These are phyloP conservation scores for Debaryomyces sp. DNA, from an alignment of 1,139 yeast genomes.

Conservation along the genomic window DNA sequence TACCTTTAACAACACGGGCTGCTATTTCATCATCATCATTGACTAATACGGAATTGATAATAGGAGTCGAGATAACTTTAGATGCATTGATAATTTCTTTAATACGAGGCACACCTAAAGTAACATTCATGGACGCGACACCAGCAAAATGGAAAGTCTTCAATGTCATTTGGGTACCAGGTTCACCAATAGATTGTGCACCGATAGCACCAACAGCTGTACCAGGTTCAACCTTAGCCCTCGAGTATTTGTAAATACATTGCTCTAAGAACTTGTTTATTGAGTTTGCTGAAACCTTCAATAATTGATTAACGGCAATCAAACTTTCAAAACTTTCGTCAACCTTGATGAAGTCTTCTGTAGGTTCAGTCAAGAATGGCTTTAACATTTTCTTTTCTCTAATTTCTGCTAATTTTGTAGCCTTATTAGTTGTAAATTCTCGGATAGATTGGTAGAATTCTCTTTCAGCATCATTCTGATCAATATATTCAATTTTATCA, in stretches of 20 bases:
- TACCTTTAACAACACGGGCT: conserved; percentile 97
- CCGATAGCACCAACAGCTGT: conserved; percentile 99
- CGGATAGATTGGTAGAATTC: conserved; percentile 76
- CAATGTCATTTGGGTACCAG: conserved; percentile 98
- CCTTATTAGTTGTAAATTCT: conserved; percentile 60
- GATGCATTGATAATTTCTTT: conserved; percentile 98
- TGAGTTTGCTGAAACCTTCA: conserved; percentile 65
- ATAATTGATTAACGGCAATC: conserved; percentile 68
- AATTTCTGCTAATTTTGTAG: conserved; percentile 55
- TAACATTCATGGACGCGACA: conserved; percentile 98
- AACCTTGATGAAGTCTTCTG: conserved; percentile 39
- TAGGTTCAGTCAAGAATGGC: conserved; percentile 39
- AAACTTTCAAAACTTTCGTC: conserved; percentile 51
- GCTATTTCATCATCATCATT: conserved; percentile 96
- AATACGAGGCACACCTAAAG: conserved; percentile 98
- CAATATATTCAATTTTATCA: conserved; percentile 62
- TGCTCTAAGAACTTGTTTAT: conserved; percentile 72
- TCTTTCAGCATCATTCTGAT: conserved; percentile 84
- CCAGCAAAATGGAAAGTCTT: conserved; percentile 99
- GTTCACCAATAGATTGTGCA: conserved; percentile 98
- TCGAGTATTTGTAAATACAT: conserved; percentile 79
- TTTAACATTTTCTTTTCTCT: conserved; percentile 56
- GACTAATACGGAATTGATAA: conserved; percentile 90
- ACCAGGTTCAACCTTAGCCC: conserved; percentile 97
- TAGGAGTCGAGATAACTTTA: conserved; percentile 93